Percentiles rank a stretch among this genome's conserved stretches.
Evolutionary conservation across 108 stramenopile species (phyloP).

Genomic region (Nitzschia sp.): DNA sequence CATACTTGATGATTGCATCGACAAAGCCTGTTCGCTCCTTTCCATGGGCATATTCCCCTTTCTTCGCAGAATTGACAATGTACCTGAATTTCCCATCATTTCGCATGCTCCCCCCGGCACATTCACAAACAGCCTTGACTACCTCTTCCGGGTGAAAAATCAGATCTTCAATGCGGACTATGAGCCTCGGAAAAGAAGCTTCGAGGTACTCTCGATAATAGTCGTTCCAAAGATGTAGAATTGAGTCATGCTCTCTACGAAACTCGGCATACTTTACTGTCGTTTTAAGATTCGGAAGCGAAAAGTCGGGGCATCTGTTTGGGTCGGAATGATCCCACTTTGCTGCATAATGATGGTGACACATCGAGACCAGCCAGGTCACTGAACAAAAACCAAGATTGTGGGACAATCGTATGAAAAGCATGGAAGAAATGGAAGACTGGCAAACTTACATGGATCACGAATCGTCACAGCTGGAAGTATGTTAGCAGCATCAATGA

Average conservation of each 20-base stretch:
- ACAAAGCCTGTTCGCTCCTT: conserved; percentile 54
- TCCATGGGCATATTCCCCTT: conserved; percentile 37
- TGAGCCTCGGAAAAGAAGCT: conserved; percentile 65
- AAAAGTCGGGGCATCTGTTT: conserved; percentile 65
- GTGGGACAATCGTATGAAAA: not conserved
- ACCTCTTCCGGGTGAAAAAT: conserved; percentile 66
- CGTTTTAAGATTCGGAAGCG: conserved; percentile 31
- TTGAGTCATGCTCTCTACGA: conserved; percentile 31
- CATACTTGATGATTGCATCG: conserved; percentile 69
- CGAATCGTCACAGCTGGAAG: conserved; percentile 56
- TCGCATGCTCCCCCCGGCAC: conserved; percentile 58
- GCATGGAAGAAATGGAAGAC: not conserved
- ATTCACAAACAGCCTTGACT: conserved; percentile 55
- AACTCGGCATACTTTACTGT: conserved; percentile 33
- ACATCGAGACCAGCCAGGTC: conserved; percentile 78
- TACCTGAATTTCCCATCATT: conserved; percentile 47
- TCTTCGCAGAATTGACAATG: conserved; percentile 75
- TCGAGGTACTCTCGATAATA: conserved; percentile 64
- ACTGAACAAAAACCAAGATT: not conserved
- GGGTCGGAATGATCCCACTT: conserved; percentile 37
- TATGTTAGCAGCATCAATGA: conserved; percentile 40
- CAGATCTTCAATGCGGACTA: conserved; percentile 82
- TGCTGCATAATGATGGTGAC: conserved; percentile 70
- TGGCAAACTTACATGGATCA: conserved; percentile 45
- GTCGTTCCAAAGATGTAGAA: conserved; percentile 66